Conservation (phyloP, 2,329 filamentous ascomycete genomes). For the Colletotrichum sp. region DNA sequence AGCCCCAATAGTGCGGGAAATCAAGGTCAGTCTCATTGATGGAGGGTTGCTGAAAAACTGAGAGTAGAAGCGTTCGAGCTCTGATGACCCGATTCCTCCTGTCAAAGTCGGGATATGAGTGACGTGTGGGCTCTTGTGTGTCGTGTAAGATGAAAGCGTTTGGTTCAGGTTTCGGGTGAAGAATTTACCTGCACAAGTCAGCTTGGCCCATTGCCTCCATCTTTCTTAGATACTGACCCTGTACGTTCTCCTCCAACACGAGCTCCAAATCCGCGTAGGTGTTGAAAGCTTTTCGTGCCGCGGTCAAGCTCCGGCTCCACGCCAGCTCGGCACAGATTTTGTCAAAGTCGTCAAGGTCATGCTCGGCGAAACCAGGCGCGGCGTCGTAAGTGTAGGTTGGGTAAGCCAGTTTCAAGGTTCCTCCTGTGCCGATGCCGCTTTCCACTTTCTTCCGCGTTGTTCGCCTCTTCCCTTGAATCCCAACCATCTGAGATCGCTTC, state of each 20-base stretch:
- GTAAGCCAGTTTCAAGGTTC: slow-evolving; percentile 38
- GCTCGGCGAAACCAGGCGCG: slow-evolving; percentile 73
- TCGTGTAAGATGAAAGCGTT: slow-evolving; percentile 64
- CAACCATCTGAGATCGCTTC: slow-evolving; percentile 46
- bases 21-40: slow-evolving; percentile 62
- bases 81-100: slow-evolving; percentile 65
- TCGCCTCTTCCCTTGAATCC: slow-evolving; percentile 48
- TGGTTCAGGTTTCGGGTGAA: slow-evolving; percentile 59
- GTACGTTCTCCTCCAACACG: slow-evolving; percentile 69
- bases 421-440: slow-evolving; percentile 40
- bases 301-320: slow-evolving; percentile 68
- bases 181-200: slow-evolving; percentile 50
- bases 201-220: background rate
- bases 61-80: slow-evolving; percentile 67
- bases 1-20: slow-evolving; percentile 68
- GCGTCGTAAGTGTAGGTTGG: slow-evolving; percentile 47
- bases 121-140: slow-evolving; percentile 69
- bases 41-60: slow-evolving; percentile 69
- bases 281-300: slow-evolving; percentile 67
- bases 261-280: slow-evolving; percentile 67
- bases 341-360: slow-evolving; percentile 71
- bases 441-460: slow-evolving; percentile 36
- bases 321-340: slow-evolving; percentile 68
- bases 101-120: slow-evolving; percentile 71
- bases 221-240: slow-evolving; percentile 46